Evolutionary conservation across 768 basidiomycete species (phyloP), one percentile per base, ranked within the genome.

Genomic region (Macrolepiota dolichaula): DNA sequence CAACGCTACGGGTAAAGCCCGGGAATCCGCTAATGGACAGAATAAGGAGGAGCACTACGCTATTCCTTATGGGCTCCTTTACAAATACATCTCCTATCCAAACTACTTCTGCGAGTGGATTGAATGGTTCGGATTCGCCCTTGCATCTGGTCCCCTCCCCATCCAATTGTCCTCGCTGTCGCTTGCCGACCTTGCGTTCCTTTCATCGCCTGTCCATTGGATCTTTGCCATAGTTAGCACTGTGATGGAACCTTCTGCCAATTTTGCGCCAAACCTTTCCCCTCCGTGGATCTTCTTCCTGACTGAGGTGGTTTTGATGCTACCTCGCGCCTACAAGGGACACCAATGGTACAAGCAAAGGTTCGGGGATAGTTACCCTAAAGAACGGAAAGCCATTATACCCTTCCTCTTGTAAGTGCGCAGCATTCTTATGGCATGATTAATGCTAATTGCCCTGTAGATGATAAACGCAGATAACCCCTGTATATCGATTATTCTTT

Each of bases 51-150:
- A 85, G 52, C 79, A 91, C 72, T 93, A 93, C 69, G 86, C 87
- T 3, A 87, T 95, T 62, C 94, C 96, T 0, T 82, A 88, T 54
- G 92, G 91, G 0, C 81, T 85, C 22, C 76, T 96, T 17, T 97
- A 90, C 78, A 67, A 71, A 46, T 87, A 84, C 68, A 77, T 98
- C 67, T 93, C 94, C 5, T 96, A 88, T 75, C 96, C 96, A 10
- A 94, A 97, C 72, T 98, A 98, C 75, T 76, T 94, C 19, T 94
- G 89, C 74, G 96, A 98, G 71, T 98, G 96, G 96, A 61, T 89
- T 58, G 96, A 98, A 74, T 98, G 96, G 95, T 65, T 85, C 10
- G 94, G 91, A 7, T 98, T 89, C 71, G 89, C 92, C 1, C 71
- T 97, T 40, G 91, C 92, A 5, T 83, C 91, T 3, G 76, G 84